Base-by-base conservation (phyloP, 441 rosid genomes). In the Populus trichocarpa region DNA sequence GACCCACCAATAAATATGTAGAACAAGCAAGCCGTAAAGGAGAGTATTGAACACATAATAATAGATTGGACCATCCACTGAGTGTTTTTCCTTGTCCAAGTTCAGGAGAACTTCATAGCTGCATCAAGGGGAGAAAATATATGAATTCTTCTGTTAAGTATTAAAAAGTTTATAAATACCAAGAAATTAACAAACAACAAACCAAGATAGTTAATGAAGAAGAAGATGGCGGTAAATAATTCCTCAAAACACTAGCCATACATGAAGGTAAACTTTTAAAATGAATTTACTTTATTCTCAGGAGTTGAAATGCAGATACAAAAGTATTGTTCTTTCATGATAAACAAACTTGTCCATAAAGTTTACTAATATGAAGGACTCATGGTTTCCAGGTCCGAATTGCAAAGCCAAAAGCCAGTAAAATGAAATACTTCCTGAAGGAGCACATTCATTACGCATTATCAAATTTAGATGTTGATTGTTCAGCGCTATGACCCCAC, bases 1-100 rank as follows among this genome's bases (percentile, higher is more conserved):
- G 66, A 92, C 92, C 99, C 98, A 94, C 98, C 99, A 96, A 86
- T 94, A 96, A 75, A 96, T 85, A 80, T 96, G 98, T 77, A 96
- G 97, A 83, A 94, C 90, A 50, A 94, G 98, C 77, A 96, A 86
- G 86, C 97, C 89, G 76, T 83, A 87, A 1, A 96, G 90, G 40
- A 96, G 98, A 70, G 94, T 84, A 84, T 96, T 94, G 87, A 96
- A 92, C 82, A 91, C 71, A 77, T 94, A 96, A 79, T 94, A 96
- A 85, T 82, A 90, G 18, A 96, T 75, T 33, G 99, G 96, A 82
- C 99, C 98, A 6, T 92, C 94, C 9, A 88, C 71, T 0, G 76
- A 77, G 69, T 96, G 95, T 78, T 91, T 92, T 18, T 87, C 89
- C 82, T 85, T 88, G 84, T 93, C 97, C 75, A 96, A 80, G 25